Evolutionary conservation across 2,329 filamentous ascomycete genomes (phyloP).

Genomic region (Paecilomyces formosus): DNA sequence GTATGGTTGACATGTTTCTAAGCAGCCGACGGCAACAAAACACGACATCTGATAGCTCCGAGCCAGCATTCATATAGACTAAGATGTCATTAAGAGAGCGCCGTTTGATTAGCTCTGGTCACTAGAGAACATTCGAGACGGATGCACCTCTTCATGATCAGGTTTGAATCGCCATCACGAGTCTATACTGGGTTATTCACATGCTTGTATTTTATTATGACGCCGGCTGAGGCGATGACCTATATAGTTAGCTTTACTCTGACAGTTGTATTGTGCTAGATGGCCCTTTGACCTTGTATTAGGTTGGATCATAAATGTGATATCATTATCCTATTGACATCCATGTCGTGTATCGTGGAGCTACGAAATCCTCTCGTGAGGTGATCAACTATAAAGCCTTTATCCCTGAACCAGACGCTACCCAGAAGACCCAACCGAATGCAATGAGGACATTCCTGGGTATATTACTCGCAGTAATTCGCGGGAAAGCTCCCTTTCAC

Average conservation of each 20-base stretch:
- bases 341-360: neutral
- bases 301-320: neutral
- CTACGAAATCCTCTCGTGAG: neutral
- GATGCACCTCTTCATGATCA: neutral
- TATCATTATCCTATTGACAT: neutral
- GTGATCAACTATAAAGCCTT: neutral
- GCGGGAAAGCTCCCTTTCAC: conserved; percentile 68
- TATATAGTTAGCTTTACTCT: neutral
- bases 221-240: neutral
- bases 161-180: neutral
- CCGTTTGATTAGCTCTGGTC: neutral
- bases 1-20: neutral
- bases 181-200: neutral
- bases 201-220: neutral
- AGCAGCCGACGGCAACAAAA: neutral
- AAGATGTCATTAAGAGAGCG: neutral
- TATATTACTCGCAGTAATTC: conserved; percentile 60
- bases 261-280: neutral
- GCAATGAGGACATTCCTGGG: neutral
- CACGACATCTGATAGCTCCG: neutral
- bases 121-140: too few species aligned
- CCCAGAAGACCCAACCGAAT: neutral
- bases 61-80: neutral
- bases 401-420: neutral
- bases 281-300: neutral